Conservation (phyloP, 257 asterid genomes). For the Solanum pinnatisectum region DNA sequence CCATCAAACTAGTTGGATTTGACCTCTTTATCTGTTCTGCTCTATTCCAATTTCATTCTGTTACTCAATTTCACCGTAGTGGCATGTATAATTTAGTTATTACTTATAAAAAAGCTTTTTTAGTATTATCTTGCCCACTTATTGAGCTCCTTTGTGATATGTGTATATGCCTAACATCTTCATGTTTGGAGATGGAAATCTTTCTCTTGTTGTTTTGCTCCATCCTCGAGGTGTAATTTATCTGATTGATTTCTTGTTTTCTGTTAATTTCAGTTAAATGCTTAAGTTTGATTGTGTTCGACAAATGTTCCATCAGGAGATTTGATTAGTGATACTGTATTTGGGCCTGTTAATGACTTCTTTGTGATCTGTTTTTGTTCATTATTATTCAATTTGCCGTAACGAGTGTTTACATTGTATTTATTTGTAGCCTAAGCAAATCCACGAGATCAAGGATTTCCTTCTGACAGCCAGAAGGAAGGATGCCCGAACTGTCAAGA, state of each 20-base stretch:
- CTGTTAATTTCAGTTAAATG: background rate
- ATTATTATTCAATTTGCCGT: background rate
- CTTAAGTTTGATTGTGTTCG: background rate
- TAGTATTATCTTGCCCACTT: background rate
- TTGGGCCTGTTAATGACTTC: background rate
- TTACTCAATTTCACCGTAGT: background rate
- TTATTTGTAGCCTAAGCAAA: constrained; percentile 17
- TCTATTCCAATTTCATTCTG: background rate
- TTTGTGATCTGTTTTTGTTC: background rate
- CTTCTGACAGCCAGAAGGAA: constrained; percentile 27
- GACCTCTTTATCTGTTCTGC: background rate
- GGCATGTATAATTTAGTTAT: background rate
- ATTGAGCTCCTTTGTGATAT: background rate
- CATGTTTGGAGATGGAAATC: background rate
- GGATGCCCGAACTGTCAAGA: constrained; percentile 23
- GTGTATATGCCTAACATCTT: background rate
- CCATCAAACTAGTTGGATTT: background rate
- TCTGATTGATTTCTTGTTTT: background rate
- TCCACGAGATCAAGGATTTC: constrained; percentile 25
- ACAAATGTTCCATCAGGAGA: background rate
- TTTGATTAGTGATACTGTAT: background rate
- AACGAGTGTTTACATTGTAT: no score
- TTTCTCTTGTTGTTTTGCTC: background rate
- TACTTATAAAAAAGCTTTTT: background rate
- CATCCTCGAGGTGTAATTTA: background rate